phyloP scores from a whole-genome alignment of 495 filamentous ascomycete genomes.

The Podospora bellae-mahoneyi region DNA sequence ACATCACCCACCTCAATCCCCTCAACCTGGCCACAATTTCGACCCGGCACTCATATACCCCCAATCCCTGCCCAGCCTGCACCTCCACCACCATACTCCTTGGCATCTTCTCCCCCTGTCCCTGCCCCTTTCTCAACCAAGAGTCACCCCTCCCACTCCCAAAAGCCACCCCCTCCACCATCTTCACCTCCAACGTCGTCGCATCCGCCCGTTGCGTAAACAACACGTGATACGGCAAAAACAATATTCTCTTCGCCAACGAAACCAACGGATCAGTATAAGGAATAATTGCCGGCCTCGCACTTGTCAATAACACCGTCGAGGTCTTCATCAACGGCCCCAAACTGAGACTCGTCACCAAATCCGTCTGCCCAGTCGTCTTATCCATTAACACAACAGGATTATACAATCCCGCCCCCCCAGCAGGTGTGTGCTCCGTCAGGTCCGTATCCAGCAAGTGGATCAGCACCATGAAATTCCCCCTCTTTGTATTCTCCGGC shows the following conservation, averaged over 20 bases:
- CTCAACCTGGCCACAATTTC: slow-evolving; percentile 66
- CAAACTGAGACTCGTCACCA: not conserved
- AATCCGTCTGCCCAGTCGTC: not conserved
- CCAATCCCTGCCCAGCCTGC: slow-evolving; percentile 61
- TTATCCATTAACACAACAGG: not conserved
- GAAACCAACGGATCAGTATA: slow-evolving; percentile 41
- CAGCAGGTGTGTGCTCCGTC: not conserved
- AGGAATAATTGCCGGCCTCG: slow-evolving; percentile 36
- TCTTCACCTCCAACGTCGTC: not conserved
- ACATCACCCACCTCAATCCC: slow-evolving; percentile 84
- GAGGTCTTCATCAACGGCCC: not conserved
- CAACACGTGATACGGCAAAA: slow-evolving; percentile 43
- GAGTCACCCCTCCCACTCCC: slow-evolving; percentile 11
- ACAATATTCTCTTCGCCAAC: slow-evolving; percentile 39
- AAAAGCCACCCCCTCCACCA: slow-evolving; percentile 65
- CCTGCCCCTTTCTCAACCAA: not conserved
- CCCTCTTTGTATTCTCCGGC: not conserved
- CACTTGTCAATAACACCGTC: not conserved
- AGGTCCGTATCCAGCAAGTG: not conserved
- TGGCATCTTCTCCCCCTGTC: slow-evolving; percentile 55
- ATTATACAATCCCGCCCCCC: not conserved
- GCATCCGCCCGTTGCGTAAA: slow-evolving; percentile 49
- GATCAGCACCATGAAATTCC: slow-evolving; percentile 7
- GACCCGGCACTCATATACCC: slow-evolving; percentile 69
- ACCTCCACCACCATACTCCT: slow-evolving; percentile 60